A percentile compares a stretch with the other conserved stretches of the same genome.
Evolutionary conservation across 2,329 filamentous ascomycete genomes (phyloP).

Genomic region (Fusarium incarnatum): DNA sequence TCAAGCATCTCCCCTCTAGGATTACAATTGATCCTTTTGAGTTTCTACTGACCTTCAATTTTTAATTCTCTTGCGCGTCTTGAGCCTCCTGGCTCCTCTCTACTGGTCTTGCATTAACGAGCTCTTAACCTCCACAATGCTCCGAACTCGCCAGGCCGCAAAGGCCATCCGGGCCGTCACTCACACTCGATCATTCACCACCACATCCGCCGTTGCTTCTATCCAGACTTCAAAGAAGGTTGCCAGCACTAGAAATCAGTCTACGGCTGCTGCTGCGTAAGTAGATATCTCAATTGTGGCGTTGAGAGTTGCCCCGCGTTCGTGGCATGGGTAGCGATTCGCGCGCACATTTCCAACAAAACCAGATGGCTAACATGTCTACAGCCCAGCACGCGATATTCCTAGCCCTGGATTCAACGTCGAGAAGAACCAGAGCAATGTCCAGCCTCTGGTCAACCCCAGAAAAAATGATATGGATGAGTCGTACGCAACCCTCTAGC

Average conservation of each 20-base stretch:
- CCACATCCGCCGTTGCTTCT: constrained; percentile 53
- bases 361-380: constrained; percentile 27
- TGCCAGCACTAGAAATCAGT: constrained; percentile 17
- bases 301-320: constrained; percentile 33
- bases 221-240: constrained; percentile 43
- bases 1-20: neutral
- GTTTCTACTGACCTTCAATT: constrained; percentile 15
- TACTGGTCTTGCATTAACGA: neutral
- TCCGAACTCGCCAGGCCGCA: constrained; percentile 28
- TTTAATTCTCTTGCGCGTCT: constrained; percentile 10
- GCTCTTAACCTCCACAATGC: constrained; percentile 27
- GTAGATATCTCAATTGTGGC: neutral
- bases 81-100: constrained; percentile 27
- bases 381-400: constrained; percentile 62
- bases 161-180: constrained; percentile 61
- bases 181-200: constrained; percentile 56
- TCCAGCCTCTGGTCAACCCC: constrained; percentile 74
- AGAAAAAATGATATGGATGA: constrained; percentile 77
- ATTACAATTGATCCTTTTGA: constrained; percentile 30
- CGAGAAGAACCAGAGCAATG: constrained; percentile 65
- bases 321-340: constrained; percentile 6
- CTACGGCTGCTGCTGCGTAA: constrained; percentile 49
- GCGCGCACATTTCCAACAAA: constrained; percentile 7
- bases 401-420: constrained; percentile 73
- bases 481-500: constrained; percentile 68